phyloP scores from a whole-genome alignment of 192 early-diverging fungal species.

The Podila horticola region DNA sequence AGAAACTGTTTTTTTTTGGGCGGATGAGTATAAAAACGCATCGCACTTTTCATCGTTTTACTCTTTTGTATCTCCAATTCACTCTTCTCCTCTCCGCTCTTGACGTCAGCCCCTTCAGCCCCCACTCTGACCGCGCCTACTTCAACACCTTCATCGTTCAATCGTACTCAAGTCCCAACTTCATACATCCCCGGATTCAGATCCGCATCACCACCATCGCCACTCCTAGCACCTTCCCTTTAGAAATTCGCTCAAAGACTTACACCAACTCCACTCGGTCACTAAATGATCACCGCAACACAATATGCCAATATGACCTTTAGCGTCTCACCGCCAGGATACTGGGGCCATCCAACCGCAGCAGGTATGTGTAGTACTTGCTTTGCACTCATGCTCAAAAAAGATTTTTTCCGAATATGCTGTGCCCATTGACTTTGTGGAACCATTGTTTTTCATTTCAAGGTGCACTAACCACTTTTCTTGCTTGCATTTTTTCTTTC shows the following conservation, averaged over 20 bases:
- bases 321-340: constrained; percentile 1
- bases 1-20: too few species aligned
- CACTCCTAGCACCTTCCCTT: not conserved
- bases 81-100: too few species aligned
- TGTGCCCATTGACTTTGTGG: not conserved
- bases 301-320: constrained; percentile 20
- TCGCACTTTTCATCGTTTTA: too few species aligned
- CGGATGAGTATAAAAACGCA: too few species aligned
- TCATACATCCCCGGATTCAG: not conserved
- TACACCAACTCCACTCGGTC: not conserved
- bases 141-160: not conserved
- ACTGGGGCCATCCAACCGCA: constrained; percentile 37
- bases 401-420: not conserved
- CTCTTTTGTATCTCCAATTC: too few species aligned
- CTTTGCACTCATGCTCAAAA: not conserved
- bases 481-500: too few species aligned
- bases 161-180: not conserved
- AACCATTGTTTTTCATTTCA: too few species aligned
- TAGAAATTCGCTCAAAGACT: not conserved
- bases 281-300: constrained; percentile 27
- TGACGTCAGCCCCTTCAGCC: too few species aligned
- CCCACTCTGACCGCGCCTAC: not conserved
- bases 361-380: constrained; percentile 35
- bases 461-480: too few species aligned
- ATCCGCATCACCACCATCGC: not conserved